Evolutionary conservation across 768 basidiomycete species (phyloP), one percentile per base, ranked within the genome.

Genomic region (Hypholoma sublateritium): DNA sequence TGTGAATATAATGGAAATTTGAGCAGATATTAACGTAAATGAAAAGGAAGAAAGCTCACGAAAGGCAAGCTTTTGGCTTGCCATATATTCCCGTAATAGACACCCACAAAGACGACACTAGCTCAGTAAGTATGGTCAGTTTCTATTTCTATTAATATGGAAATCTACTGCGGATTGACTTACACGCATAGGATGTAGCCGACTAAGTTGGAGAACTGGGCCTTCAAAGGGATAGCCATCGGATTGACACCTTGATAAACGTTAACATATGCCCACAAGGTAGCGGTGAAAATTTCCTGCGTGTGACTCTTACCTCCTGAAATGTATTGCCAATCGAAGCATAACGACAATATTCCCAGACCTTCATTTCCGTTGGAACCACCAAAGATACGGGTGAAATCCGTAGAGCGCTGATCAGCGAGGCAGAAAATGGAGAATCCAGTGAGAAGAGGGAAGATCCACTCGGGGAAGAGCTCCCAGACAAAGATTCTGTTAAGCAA

Each of bases 321-420:
- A 17, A 84, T 78, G 60, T 83, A 83, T 60, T 83, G 81, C 83
- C 83, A 88, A 61, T 88, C 86, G 50, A 88, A 77, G 55, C 81
- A 80, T 41, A 88, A 57, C 6, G 79, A 80, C 35, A 85, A 57
- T 32, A 87, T 60, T 0, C 86, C 86, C 24, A 88, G 77, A 2
- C 85, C 86, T 62, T 88, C 86, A 59, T 88, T 88, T 21, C 79
- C 85, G 48, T 83, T 79, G 2, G 79, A 76, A 4, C 87, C 87
- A 12, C 87, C 87, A 53, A 88, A 87, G 0, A 88, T 63, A 11
- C 80, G 77, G 1, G 84, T 85, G 59, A 85, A 80, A 35, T 77
- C 73, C 14, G 65, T 62, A 4, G 70, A 73, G 24, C 69, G 69
- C 48, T 74, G 82, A 28, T 80, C 78, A 7, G 84, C 81, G 34